Evolutionary conservation across 192 early-diverging fungal species (phyloP).

Genomic region (Coemansia sp.): DNA sequence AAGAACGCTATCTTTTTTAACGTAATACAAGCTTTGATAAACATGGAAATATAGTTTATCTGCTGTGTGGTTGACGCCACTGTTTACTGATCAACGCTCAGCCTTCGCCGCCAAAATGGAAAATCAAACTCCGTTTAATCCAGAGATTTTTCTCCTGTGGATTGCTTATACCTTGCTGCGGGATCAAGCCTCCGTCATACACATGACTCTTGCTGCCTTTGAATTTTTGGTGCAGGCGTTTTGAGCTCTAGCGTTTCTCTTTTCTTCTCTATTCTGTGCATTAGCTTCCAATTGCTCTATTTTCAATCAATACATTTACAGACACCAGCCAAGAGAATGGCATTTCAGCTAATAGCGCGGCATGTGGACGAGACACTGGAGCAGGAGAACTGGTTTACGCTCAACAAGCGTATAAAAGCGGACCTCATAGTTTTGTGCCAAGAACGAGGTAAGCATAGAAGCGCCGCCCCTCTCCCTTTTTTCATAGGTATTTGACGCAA

Average conservation of each 20-base stretch:
- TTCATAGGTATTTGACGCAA: not conserved
- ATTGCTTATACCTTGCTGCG: too few relatives aligned
- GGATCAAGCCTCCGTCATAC: not conserved
- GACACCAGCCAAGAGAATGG: slow-evolving; percentile 14
- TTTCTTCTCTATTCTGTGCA: not conserved
- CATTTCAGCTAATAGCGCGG: slow-evolving; percentile 58
- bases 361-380: slow-evolving; percentile 63
- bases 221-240: too few relatives aligned
- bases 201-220: not conserved
- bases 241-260: not conserved
- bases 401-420: slow-evolving; percentile 65
- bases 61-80: too few relatives aligned
- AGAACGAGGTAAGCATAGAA: slow-evolving; percentile 60
- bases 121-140: too few relatives aligned
- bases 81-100: too few relatives aligned
- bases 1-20: too few relatives aligned
- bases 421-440: slow-evolving; percentile 72
- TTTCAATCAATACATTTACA: not conserved
- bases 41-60: too few relatives aligned
- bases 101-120: too few relatives aligned
- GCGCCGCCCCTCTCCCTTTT: not conserved
- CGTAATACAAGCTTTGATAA: too few relatives aligned
- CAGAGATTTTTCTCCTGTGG: too few relatives aligned
- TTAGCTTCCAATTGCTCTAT: not conserved
- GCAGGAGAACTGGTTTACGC: slow-evolving; percentile 58